Evolutionary conservation across 805 yeast species (phyloP).

Genomic region (Cyberlindnera petersonii): DNA sequence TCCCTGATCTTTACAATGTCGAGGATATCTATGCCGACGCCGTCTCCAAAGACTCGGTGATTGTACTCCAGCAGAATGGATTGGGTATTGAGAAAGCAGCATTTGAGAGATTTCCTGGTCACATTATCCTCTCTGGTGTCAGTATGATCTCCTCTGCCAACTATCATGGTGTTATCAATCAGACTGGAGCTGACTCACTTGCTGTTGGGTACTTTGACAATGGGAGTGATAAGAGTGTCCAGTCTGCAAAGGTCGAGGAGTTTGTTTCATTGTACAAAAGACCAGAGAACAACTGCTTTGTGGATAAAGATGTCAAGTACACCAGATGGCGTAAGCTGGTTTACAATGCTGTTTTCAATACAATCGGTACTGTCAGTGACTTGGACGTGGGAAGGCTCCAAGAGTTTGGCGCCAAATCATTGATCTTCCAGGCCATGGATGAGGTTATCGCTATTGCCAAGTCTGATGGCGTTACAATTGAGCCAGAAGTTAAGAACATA

Average conservation of each 20-base stretch:
- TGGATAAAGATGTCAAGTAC: slow-evolving; percentile 43
- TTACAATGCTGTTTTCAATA: slow-evolving; percentile 65
- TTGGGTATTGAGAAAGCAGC: slow-evolving; percentile 55
- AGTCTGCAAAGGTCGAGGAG: slow-evolving; percentile 35
- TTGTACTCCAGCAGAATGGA: slow-evolving; percentile 61
- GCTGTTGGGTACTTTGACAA: slow-evolving; percentile 47
- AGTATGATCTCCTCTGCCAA: slow-evolving; percentile 56
- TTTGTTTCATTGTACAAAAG: slow-evolving; percentile 45
- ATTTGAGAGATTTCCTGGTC: slow-evolving; percentile 45
- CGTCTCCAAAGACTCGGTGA: slow-evolving; percentile 42
- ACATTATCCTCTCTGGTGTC: slow-evolving; percentile 56
- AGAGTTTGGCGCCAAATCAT: slow-evolving; percentile 38
- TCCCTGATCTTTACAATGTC: slow-evolving; percentile 56
- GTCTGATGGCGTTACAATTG: slow-evolving; percentile 59
- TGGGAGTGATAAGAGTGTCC: slow-evolving; percentile 26
- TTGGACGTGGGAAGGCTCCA: slow-evolving; percentile 56
- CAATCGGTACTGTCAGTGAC: slow-evolving; percentile 55
- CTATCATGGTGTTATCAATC: slow-evolving; percentile 40
- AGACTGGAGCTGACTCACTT: slow-evolving; percentile 41
- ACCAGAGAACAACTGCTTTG: slow-evolving; percentile 37
- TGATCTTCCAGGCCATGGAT: slow-evolving; percentile 58
- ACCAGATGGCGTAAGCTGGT: slow-evolving; percentile 65
- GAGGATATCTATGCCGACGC: slow-evolving; percentile 50
- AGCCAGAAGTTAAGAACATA: slow-evolving; percentile 42
- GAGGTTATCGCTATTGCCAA: slow-evolving; percentile 65